A percentile compares a stretch with the other conserved stretches of the same genome.
Evolutionary conservation across 495 filamentous ascomycete species (phyloP).

Genomic region (Podospora tetraspora): DNA sequence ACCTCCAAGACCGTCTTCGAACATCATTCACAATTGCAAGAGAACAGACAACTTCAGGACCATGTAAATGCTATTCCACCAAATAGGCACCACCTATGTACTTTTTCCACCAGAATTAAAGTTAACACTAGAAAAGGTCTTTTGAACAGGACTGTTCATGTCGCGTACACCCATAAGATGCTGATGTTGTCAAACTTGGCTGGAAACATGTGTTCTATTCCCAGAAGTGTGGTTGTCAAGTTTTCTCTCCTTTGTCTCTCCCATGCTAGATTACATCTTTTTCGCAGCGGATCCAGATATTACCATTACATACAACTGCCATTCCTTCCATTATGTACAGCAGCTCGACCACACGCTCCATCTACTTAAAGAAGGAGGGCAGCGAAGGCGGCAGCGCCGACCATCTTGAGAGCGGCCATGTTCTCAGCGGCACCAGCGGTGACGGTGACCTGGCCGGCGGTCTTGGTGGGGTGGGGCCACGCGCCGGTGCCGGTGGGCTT

Average conservation of each 20-base stretch:
- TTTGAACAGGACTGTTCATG: not conserved
- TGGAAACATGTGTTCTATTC: not conserved
- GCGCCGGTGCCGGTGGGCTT: constrained; percentile 7
- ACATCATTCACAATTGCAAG: not conserved
- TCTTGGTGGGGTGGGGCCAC: constrained; percentile 3
- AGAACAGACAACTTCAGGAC: not conserved
- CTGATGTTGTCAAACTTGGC: not conserved
- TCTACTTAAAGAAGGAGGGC: constrained; percentile 10
- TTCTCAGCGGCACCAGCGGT: constrained; percentile 11
- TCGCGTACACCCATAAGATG: not conserved
- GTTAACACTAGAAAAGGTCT: not conserved
- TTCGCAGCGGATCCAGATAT: not conserved
- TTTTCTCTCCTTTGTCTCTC: not conserved
- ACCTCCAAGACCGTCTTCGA: too few relatives aligned
- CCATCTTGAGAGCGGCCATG: constrained; percentile 1
- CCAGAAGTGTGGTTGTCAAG: not conserved
- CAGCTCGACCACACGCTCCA: not conserved
- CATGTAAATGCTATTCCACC: not conserved
- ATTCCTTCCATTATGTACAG: not conserved
- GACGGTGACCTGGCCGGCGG: constrained; percentile 5
- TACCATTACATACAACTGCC: not conserved
- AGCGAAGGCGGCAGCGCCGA: constrained; percentile 5
- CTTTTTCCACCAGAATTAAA: not conserved
- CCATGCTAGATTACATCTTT: not conserved
- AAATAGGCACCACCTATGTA: not conserved